Conservation (phyloP, 2,329 filamentous ascomycete genomes). For the Lachnellula occidentalis region DNA sequence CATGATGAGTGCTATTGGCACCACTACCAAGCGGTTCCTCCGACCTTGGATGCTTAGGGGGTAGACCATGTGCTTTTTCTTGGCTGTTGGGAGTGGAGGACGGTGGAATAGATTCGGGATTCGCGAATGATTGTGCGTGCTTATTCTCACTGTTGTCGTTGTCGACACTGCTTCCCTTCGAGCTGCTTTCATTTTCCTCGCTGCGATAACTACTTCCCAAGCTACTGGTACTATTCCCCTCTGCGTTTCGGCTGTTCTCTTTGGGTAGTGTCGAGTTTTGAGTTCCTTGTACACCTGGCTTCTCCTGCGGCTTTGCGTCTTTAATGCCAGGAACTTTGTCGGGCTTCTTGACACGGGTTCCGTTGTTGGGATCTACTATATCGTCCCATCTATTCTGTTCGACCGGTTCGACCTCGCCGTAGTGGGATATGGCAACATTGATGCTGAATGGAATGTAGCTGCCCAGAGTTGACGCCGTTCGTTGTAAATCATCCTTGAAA, state of each 20-base stretch:
- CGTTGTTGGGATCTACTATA: slow-evolving; percentile 3
- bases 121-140: no score
- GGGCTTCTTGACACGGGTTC: slow-evolving; percentile 12
- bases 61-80: no score
- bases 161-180: neutral
- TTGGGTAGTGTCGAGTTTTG: neutral
- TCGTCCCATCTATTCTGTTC: slow-evolving; percentile 14
- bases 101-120: no score
- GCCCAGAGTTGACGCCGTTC: slow-evolving; percentile 9
- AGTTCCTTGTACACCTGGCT: neutral
- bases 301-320: no score
- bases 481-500: slow-evolving; percentile 12
- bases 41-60: neutral
- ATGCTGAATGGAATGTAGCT: slow-evolving; percentile 13
- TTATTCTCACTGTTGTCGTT: neutral
- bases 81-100: no score
- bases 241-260: neutral
- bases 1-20: neutral
- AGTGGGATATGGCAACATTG: slow-evolving; percentile 9
- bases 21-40: no score
- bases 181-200: no score
- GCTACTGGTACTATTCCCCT: neutral
- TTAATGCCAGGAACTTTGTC: slow-evolving; percentile 33
- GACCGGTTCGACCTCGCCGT: neutral
- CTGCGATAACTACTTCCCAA: no score